Conservation (phyloP, 176 grass and related monocot species). For the Phragmites australis region DNA sequence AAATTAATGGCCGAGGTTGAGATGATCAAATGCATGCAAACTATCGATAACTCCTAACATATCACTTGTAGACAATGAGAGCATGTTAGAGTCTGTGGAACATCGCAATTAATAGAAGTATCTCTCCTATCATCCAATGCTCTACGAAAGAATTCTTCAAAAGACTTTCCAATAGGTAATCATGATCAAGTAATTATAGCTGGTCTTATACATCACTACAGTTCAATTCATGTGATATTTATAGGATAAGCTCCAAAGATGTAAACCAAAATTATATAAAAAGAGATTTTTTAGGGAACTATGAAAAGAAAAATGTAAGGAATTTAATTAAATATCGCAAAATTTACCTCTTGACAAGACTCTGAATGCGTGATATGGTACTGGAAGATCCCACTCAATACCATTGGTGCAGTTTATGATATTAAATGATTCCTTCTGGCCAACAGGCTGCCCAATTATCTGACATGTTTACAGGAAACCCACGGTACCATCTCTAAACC, state of each 20-base stretch:
- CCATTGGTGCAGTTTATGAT: not conserved
- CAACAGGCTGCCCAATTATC: not conserved
- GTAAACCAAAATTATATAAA: not conserved
- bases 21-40: too few relatives aligned
- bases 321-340: not conserved
- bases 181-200: conserved; percentile 9
- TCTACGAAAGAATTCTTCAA: not conserved
- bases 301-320: too few relatives aligned
- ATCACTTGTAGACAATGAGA: conserved; percentile 14
- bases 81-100: not conserved
- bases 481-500: not conserved
- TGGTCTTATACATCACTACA: not conserved
- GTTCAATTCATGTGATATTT: conserved; percentile 2
- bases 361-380: not conserved
- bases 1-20: not conserved
- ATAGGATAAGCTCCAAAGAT: not conserved
- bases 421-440: not conserved
- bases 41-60: not conserved
- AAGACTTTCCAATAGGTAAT: not conserved
- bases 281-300: too few relatives aligned
- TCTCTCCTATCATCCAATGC: not conserved
- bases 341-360: conserved; percentile 26
- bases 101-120: not conserved
- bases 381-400: conserved; percentile 9
- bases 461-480: not conserved